Evolutionary conservation across 2,329 filamentous ascomycete species (phyloP), one percentile per base, ranked within the genome.

Genomic region (Phoma sp.): DNA sequence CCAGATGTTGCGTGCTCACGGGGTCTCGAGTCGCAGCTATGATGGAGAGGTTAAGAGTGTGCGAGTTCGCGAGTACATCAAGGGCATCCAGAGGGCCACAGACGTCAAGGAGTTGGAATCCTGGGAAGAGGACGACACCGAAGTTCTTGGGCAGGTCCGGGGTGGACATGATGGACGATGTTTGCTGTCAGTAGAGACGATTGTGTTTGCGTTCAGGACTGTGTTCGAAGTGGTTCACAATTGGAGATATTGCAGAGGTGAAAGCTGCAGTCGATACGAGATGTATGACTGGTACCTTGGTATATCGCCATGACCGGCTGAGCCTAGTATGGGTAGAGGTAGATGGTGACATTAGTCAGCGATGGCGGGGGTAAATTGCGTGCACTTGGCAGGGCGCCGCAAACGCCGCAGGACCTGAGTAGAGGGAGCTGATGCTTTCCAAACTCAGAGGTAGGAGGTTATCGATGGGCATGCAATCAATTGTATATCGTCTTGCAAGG

Each of bases 11-110:
- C 1, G 74, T 76, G 3, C 71, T 64, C 4, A 77, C 68, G 11
- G 75, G 70, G 28, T 68, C 56, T 32, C 76, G 66, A 1, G 66
- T 68, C 2, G 62, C 33, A 21, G 74, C 67, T 28, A 78, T 65
- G 40, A 76, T 62, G 53, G 56, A 65, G 45, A 78, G 68, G 5
- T 58, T 58, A 18, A 77, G 56, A 6, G 64, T 42, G 26, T 62
- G 51, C 3, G 26, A 51, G 30, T 53, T 58, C n/a, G 71, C 67
- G 53, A 76, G 71, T 17, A 69, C 62, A 57, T 71, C 79, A 20
- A 83, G 70, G 57, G 77, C 75, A 55, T 82, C 78, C 12, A 83
- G 66, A 6, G 80, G 81, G 5, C 80, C 81, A 47, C 65, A 67
- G 39, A 71, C 60, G 57, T 77, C 71, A 56, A 72, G 73, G 55